Evolutionary conservation across 345 rosid species (phyloP).

Genomic region (Kandelia obovata): DNA sequence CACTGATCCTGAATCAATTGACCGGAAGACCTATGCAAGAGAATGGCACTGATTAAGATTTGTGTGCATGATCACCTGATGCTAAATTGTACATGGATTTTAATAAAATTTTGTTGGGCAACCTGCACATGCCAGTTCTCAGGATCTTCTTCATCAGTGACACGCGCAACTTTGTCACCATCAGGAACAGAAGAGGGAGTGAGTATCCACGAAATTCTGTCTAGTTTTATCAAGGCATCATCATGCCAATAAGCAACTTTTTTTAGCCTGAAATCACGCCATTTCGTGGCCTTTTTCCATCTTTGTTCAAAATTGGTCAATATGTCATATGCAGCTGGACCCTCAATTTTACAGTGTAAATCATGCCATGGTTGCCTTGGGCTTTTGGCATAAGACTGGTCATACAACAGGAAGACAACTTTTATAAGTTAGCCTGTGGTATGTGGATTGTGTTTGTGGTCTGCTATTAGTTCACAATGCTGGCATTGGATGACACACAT

Average conservation of each 20-base stretch:
- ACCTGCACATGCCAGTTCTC: slow-evolving; percentile 81
- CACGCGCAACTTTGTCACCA: slow-evolving; percentile 35
- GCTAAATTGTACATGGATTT: neutral
- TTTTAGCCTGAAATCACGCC: slow-evolving; percentile 51
- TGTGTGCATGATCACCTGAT: neutral
- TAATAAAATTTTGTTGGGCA: neutral
- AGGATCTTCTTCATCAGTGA: slow-evolving; percentile 43
- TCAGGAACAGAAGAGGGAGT: slow-evolving; percentile 44
- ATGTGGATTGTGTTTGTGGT: neutral
- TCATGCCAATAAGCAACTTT: slow-evolving; percentile 48
- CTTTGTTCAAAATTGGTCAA: slow-evolving; percentile 63
- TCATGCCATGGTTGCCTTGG: slow-evolving; percentile 93
- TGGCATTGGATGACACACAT: neutral
- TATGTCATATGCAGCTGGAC: slow-evolving; percentile 72
- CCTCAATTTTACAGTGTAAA: slow-evolving; percentile 67
- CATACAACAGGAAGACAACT: slow-evolving; percentile 6
- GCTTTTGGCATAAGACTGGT: slow-evolving; percentile 36
- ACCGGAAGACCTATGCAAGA: slow-evolving; percentile 51
- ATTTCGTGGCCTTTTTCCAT: slow-evolving; percentile 55
- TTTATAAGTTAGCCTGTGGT: slow-evolving; percentile 3
- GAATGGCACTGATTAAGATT: neutral
- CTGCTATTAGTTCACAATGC: neutral
- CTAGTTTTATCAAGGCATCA: slow-evolving; percentile 51
- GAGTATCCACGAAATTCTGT: slow-evolving; percentile 53
- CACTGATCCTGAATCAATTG: slow-evolving; percentile 76